Evolutionary conservation across 805 yeast genomes (phyloP).

Genomic region (Kurtzmaniella fragi): DNA sequence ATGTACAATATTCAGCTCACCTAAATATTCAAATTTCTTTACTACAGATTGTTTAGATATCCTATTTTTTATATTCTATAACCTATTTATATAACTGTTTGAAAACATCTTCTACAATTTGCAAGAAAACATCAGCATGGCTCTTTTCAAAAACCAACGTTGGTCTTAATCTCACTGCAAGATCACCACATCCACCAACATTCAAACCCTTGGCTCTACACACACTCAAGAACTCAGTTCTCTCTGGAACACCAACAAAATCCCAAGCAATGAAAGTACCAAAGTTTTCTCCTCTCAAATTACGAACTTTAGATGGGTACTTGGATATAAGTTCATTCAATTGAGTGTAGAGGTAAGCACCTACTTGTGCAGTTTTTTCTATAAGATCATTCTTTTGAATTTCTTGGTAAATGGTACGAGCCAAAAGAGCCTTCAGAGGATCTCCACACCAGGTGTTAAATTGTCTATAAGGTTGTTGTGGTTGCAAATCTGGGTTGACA

Average conservation of each 20-base stretch:
- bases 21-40: too few relatives aligned
- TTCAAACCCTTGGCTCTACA: conserved; percentile 54
- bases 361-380: conserved; percentile 45
- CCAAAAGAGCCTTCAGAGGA: conserved; percentile 62
- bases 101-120: conserved; percentile 28
- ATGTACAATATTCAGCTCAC: too few relatives aligned
- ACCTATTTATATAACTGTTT: conserved; percentile 5
- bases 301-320: conserved; percentile 37
- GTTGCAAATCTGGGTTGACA: conserved; percentile 53
- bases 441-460: conserved; percentile 81
- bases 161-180: conserved; percentile 60
- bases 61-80: too few relatives aligned
- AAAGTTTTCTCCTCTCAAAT: conserved; percentile 58
- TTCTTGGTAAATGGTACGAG: conserved; percentile 55
- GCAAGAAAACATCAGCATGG: conserved; percentile 56
- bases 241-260: conserved; percentile 34
- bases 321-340: conserved; percentile 35
- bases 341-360: conserved; percentile 46
- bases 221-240: conserved; percentile 43
- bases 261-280: conserved; percentile 70
- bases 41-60: too few relatives aligned
- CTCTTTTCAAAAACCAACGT: conserved; percentile 54
- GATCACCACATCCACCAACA: conserved; percentile 65
- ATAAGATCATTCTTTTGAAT: conserved; percentile 46
- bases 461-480: conserved; percentile 60